Evolutionary conservation across 768 basidiomycete species (phyloP).

Genomic region (Leucogyrophana mollusca): DNA sequence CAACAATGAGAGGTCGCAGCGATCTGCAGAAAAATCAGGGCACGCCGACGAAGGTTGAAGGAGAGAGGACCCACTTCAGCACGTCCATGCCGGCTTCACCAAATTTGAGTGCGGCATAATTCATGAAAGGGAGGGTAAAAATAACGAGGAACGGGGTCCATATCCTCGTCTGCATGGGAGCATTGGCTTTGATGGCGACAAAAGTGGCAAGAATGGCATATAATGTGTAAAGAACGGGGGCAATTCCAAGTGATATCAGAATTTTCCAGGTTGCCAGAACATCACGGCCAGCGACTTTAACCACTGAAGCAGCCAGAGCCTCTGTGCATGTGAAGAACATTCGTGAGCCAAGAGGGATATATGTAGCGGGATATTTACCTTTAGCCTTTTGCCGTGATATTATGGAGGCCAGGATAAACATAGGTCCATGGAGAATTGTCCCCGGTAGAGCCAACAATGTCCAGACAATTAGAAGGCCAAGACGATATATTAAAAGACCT

Average conservation of each 20-base stretch:
- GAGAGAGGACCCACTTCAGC: constrained; percentile 69
- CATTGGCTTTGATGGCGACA: constrained; percentile 65
- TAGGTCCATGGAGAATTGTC: constrained; percentile 86
- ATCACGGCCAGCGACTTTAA: constrained; percentile 94
- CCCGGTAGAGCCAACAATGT: constrained; percentile 85
- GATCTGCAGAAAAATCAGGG: constrained; percentile 53
- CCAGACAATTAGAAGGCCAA: constrained; percentile 79
- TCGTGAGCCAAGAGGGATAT: not conserved
- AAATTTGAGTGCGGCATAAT: constrained; percentile 92
- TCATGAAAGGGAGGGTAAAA: constrained; percentile 79
- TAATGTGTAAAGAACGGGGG: constrained; percentile 80
- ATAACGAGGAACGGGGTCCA: constrained; percentile 79
- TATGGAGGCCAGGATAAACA: constrained; percentile 86
- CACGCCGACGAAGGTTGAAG: constrained; percentile 2
- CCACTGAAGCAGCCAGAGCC: constrained; percentile 91
- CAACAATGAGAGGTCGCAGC: constrained; percentile 83
- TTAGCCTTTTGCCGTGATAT: constrained; percentile 89
- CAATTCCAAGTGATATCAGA: constrained; percentile 86
- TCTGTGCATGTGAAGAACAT: constrained; percentile 45
- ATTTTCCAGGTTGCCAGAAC: constrained; percentile 99
- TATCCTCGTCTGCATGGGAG: constrained; percentile 60
- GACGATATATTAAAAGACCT: constrained; percentile 79
- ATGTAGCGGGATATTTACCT: constrained; percentile 42
- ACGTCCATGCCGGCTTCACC: constrained; percentile 98
- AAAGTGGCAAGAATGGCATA: constrained; percentile 81